Conservation (phyloP, 805 yeast genomes). For the Candida koratica region DNA sequence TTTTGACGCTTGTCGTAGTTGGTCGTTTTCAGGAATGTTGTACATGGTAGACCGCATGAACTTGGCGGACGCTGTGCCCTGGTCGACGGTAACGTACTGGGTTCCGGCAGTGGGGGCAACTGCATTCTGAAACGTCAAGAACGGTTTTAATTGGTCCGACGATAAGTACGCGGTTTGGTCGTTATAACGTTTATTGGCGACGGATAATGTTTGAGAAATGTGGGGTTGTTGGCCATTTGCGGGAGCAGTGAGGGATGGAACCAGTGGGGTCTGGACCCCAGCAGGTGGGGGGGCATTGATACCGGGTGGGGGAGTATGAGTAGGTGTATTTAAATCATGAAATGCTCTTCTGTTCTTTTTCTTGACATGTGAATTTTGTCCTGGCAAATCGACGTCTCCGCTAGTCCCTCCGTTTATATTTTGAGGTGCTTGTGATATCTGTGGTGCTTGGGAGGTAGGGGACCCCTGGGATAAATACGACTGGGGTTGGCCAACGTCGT, state of each 20-base stretch:
- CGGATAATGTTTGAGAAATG: conserved; percentile 10
- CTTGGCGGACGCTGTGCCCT: conserved; percentile 80
- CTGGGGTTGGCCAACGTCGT: too few species aligned
- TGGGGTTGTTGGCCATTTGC: conserved; percentile 10
- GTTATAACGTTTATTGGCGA: conserved; percentile 18
- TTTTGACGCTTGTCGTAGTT: conserved; percentile 61
- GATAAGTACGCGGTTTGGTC: conserved; percentile 24
- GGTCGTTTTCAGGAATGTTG: conserved; percentile 72
- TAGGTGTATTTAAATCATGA: too few species aligned
- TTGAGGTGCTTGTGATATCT: too few species aligned
- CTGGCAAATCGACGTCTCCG: too few species aligned
- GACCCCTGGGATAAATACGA: too few species aligned
- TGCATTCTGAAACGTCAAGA: conserved; percentile 71
- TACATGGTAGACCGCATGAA: conserved; percentile 77
- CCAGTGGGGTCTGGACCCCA: too few species aligned
- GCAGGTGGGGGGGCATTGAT: too few species aligned
- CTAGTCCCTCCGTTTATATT: too few species aligned
- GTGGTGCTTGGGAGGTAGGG: too few species aligned
- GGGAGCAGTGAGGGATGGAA: conserved; percentile 17
- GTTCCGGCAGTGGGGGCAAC: conserved; percentile 82
- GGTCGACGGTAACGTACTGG: conserved; percentile 66
- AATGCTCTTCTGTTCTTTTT: too few species aligned
- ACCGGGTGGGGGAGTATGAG: too few species aligned
- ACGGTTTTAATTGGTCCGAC: conserved; percentile 40
- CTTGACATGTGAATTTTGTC: too few species aligned